Evolutionary conservation across 2,329 filamentous ascomycete genomes (phyloP), one percentile per base, ranked within the genome.

Genomic region (Sarocladium oryzae): DNA sequence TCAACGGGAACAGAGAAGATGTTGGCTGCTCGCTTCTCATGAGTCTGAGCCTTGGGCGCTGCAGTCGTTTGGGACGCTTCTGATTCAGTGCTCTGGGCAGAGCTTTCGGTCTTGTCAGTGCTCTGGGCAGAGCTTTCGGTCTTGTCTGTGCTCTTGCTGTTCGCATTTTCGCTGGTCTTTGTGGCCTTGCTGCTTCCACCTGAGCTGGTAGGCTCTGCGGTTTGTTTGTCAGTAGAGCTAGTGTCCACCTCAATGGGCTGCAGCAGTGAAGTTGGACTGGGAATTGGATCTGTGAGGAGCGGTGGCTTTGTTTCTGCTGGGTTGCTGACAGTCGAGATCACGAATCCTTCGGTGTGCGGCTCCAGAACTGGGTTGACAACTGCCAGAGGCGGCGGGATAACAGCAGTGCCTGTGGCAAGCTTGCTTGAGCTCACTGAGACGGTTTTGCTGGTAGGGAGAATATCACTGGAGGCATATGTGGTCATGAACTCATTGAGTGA

Each of bases 1-100:
- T 71, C 74, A 46, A 86, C 74, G 28, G 82, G 78, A 10, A 63
- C 60, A 8, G 70, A 69, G 56, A 85, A 85, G 51, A 85, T 81
- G 57, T 85, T 63, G 11, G 61, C 53, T 13, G 62, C 61, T 4
- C 46, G 46, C 51, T 52, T 52, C 7, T 11, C 36, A 13, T n/a
- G 41, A 21, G 21, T 21, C 30, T 16, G 40, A 10, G 11, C 26
- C 40, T n/a, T 43, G n/a, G 21, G 40, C 5, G 26, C 26, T 20
- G 11, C 28, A 15, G 40, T 21, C 37, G 20, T 23, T 24, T 41
- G 4, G 37, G 37, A 6, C 18, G 7, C 33, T 16, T 36, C 33
- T 5, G 33, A 7, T 20, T 7, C 13, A 7, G 7, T 30, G 28
- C 7, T 7, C 28, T 30, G 28, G 7, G 7, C 28, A 30, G 28